Evolutionary conservation across 2,329 filamentous ascomycete species (phyloP), one percentile per base, ranked within the genome.

Genomic region (Blastomyces parvus): DNA sequence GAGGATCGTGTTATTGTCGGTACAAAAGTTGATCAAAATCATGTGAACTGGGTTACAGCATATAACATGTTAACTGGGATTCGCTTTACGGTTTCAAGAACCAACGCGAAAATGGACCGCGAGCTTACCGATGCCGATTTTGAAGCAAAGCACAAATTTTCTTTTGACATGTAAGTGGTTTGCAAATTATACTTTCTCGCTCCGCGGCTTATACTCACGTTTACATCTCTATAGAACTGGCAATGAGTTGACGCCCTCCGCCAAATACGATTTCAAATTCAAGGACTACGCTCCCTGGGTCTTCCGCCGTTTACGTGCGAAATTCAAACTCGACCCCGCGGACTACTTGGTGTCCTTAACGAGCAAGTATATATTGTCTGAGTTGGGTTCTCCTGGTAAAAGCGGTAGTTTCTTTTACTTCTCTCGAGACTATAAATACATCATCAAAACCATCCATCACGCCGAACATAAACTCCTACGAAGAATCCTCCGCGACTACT

Each of bases 261-360:
- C 94, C 69, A 97, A 99, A 78, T 99, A 99, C 80, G 94, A 99
- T 79, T 99, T 99, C 86, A 99, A 99, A 78, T 99, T 99, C 83
- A 99, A 99, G 80, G 94, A 99, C 79, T 99, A 99, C 77, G 93
- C 93, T n/a, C 94, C 94, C 63, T 97, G 93, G 92, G 94, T 99
- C 64, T 99, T 99, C 78, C 90, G 94, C 71, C 90, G 91, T 77
- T 83, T 99, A 53, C 89, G 94, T 68, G 82, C 86, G 59, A 88
- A 88, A 66, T 99, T 99, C 80, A 86, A 88, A 70, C 85, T 97
- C 62, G 94, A 99, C 73, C 94, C 94, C 27, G 94, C 93, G 69
- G 94, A 99, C 77, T 99, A 99, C 74, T 86, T 99, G 65, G 95
- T 99, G 86, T 99, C 94, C 8, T 80, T 99, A 71, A 97, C 94